Base-by-base conservation (phyloP, 495 filamentous ascomycete genomes). In the Bathelium albidoporum region DNA sequence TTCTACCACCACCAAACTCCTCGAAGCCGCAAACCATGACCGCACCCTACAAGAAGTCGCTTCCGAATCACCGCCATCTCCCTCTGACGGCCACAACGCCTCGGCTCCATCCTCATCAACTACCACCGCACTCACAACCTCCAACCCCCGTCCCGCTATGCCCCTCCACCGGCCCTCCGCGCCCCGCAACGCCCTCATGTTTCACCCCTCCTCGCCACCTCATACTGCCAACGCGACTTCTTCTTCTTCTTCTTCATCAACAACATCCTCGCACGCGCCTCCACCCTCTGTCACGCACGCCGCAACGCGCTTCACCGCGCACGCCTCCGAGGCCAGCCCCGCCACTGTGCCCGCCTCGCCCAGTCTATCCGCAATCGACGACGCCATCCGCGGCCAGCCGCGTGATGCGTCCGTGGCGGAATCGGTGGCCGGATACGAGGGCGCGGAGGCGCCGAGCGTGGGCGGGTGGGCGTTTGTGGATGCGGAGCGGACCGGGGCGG, bases 381-480 rank as follows among this genome's bases (percentile, higher is more conserved):
- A 89, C 65, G 94, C 94, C 16, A 95, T 98, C 68, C 84, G 87
- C 1, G 91, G 94, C 14, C 83, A 81, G 0, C 83, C 86, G 3
- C 81, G 84, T 18, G 49, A 55, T 55, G n/a, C 24, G 49, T 39
- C 34, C 14, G 76, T 79, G 2, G 81, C 80, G 1, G 82, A 84
- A n/a, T 82, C 84, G 0, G 88, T 95, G 68, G 80, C 82, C 9
- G 85, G 81, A 2, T 83, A 83, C 32, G 75, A 75, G 1, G 85
- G 83, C n/a, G 78, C 75, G 1, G 83, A 94, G 71, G 97, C 94
- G 0, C 94, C 94, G 0, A 81, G 90, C 1, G 89, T 97, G 0
- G 90, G 90, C 62, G 94, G 94, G 24, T 98, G 96, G 69, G 84
- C 89, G 2, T 97, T 97, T 73, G 94, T 98, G 45, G 91, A 96